Base-by-base conservation (phyloP, 1,284 basidiomycete genomes). In the Apiotrichum porosum region DNA sequence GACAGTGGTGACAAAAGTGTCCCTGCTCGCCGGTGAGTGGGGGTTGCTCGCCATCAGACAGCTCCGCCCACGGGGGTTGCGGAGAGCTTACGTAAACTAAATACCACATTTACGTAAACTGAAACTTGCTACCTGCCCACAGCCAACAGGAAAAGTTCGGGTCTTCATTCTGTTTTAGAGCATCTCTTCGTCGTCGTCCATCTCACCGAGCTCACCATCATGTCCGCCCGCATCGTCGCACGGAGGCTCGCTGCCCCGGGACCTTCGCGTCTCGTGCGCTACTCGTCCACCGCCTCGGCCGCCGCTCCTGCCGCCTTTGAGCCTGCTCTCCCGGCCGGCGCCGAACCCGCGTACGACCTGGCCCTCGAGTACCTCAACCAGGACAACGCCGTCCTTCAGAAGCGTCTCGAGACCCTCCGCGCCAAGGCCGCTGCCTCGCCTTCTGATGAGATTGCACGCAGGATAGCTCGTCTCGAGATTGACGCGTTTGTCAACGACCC, bases 401-500 rank as follows among this genome's bases (percentile, higher is more conserved):
- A 40, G 30, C 38, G 39, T 21, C 42, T 48, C 15, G 39, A 48
- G 15, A 31, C 39, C 4, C 19, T 44, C 6, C 37, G 24, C 22
- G 46, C 46, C 12, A 37, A 48, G 39, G 46, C 38, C 9, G 50
- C 26, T 28, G 26, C 26, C 26, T 28, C 26, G 8, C 18, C 18
- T 3, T 19, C 34, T 18, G 6, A 8, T 12, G 26, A 28, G 6
- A 6, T 28, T 12, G 26, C 6, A 12, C 26, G 26, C 26, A 28
- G 55, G 42, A 61, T 66, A 47, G 55, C 55, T n/a, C 52, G 59
- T 18, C 51, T 65, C 15, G 63, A 69, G 48, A 55, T 71, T 12
- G 63, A 67, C 33, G 66, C 66, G 6, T 60, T 60, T 43, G 55
- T 71, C 31, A 66, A 70, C 51, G 65, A 72, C 54, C 72, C 72